phyloP scores from a whole-genome alignment of 225 moss, liverwort and hornwort species.

The Physcomitrellopsis africana region DNA sequence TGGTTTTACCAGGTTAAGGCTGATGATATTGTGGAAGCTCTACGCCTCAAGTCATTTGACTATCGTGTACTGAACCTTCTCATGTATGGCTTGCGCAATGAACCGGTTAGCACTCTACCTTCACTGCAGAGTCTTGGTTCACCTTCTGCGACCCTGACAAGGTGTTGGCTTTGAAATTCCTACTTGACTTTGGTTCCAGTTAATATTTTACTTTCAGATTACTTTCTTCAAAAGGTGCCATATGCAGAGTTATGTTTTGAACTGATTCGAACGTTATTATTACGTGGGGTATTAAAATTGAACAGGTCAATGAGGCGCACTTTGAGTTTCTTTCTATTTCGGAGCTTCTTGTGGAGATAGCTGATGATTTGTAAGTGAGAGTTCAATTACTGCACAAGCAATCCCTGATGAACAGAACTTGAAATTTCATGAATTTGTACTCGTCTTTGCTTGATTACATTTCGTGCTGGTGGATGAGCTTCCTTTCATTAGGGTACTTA shows the following conservation, averaged over 20 bases:
- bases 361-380: conserved; percentile 51
- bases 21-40: conserved; percentile 73
- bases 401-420: background rate
- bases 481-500: background rate
- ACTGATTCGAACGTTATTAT: background rate
- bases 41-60: conserved; percentile 89
- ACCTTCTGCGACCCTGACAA: background rate
- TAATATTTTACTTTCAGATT: background rate
- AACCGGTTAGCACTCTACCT: conserved; percentile 24
- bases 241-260: background rate
- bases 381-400: background rate
- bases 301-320: conserved; percentile 59
- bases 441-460: background rate
- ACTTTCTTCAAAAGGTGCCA: background rate
- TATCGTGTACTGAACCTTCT: conserved; percentile 92
- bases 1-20: conserved; percentile 22
- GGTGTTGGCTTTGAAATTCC: background rate
- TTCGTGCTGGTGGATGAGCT: conserved; percentile 1
- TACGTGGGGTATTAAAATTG: background rate
- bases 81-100: conserved; percentile 60
- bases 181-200: background rate
- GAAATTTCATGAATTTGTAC: conserved; percentile 6
- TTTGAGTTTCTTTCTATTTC: conserved; percentile 56
- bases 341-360: conserved; percentile 74
- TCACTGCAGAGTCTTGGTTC: background rate